These are phyloP conservation scores for Coelastrella sp. DNA, from an alignment of 139 green algal species.

Conservation along the genomic window DNA sequence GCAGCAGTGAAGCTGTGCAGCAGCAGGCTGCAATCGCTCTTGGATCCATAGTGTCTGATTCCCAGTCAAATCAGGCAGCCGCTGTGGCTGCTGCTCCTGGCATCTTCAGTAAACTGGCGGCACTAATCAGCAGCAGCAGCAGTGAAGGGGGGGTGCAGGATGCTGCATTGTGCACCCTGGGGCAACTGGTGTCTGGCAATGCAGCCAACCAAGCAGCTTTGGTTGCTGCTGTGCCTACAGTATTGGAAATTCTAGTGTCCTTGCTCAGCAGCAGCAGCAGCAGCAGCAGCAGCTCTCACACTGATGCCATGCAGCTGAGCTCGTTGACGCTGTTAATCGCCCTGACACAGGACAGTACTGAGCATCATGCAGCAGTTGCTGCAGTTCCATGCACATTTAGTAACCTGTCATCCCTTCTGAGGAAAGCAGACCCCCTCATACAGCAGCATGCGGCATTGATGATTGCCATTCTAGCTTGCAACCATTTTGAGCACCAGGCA, in stretches of 20 bases:
- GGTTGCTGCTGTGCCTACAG: neutral
- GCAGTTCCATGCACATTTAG: neutral
- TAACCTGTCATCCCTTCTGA: neutral
- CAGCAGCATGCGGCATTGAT: neutral
- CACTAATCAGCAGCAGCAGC: conserved; percentile 4
- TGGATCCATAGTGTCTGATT: neutral
- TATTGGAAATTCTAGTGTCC: neutral
- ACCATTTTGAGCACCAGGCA: neutral
- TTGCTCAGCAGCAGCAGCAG: neutral
- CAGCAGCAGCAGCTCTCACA: neutral
- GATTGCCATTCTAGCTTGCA: neutral
- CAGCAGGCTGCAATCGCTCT: neutral
- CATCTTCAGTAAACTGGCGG: neutral
- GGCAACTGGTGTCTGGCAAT: neutral
- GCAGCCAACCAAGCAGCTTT: neutral
- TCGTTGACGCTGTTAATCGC: neutral
- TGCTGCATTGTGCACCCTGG: neutral
- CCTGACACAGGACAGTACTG: neutral
- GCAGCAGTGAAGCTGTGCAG: neutral
- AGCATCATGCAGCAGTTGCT: neutral
- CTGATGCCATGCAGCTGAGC: neutral
- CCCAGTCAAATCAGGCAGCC: neutral
- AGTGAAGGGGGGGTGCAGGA: neutral
- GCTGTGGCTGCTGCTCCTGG: neutral
- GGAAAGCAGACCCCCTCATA: neutral